Base-by-base conservation (phyloP, 257 asterid genomes). In the Plectranthus barbatus region DNA sequence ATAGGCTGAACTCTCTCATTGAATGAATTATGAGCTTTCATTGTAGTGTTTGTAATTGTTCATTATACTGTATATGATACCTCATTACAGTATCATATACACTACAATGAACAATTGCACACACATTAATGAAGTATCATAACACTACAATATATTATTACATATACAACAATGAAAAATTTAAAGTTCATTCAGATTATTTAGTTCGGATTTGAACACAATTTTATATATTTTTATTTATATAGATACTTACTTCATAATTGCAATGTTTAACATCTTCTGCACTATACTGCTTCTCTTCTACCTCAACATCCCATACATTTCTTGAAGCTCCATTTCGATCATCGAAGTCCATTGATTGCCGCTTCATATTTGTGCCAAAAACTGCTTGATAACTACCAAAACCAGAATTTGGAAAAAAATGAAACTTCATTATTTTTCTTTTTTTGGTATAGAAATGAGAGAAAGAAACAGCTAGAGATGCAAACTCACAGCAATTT, bases 361-460 rank as follows among this genome's bases (percentile, higher is more conserved):
- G 54, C 50, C 74, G 61, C 77, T 76, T 80, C 40, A 40, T 23
- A 26, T 12, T 61, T 1, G 82, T 74, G 51, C 95, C 89, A 64
- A 89, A 86, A 56, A 86, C 92, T 52, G 84, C 81, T 66, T 69
- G 73, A 74, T 79, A 79, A 59, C 96, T 86, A 63, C 31, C 66
- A 69, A n/a, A 39, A 61, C 17, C 10, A 14, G 8, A 12, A 1
- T 44, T 40, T 5, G 18, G 0, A 45, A 18, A 49, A 7, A 1
- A 5, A 7, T 2, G 31, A n/a, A n/a, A 24, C 3, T 24, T 9
- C 18, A 1, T 53, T n/a, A n/a, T n/a, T n/a, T 14, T 41, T 4
- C 8, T 23, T 0, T 2, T 7, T 13, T 3, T 5, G 3, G 5
- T 1, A 26, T 1, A 1, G 5, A 26, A 26, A 26, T 26, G 31